Base-by-base conservation (phyloP, 495 filamentous ascomycete genomes). In the Xeromyces bisporus region DNA sequence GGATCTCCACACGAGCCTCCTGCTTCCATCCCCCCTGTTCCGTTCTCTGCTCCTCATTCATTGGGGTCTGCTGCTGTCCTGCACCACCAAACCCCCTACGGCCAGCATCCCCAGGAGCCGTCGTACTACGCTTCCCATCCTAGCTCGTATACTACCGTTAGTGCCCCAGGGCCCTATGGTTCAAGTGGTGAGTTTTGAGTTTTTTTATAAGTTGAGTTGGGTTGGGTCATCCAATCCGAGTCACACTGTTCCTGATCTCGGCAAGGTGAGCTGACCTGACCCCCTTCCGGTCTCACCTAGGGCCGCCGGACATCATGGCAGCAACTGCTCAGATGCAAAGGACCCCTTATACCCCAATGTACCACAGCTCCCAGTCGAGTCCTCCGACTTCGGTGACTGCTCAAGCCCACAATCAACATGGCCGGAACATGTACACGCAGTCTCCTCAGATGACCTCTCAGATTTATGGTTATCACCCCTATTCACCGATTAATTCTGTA, bases 351-450 rank as follows among this genome's bases (percentile, higher is more conserved):
- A 87, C 86, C 15, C 82, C 86, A 16, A 93, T 93, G 38, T 93
- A 97, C 46, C 83, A 93, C 47, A 93, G 87, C 2, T 85, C 87
- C 10, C 84, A 93, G 59, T 93, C 85, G 15, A 91, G 84, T 53
- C 93, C 89, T 14, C 89, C 89, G 21, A 80, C 82, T n/a, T 93
- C 89, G 34, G 85, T 94, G 37, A 78, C 86, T 33, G 94, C 89
- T 11, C 83, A 87, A 28, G 67, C 69, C 14, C 83, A 92, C 44
- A 89, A 97, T 41, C 86, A 83, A 38, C 81, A 87, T 60, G 65
- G 59, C 28, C 67, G 89, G 38, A 72, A 66, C 39, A 64, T 94
- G 39, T 96, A 93, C 51, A 74, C 70, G 10, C 81, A 83, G 39
- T 80, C 82, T 21, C 59, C 80, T 0, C 74, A 78, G 40, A 80